These are phyloP conservation scores for Citrus cavaleriei DNA, from an alignment of 345 rosid species.

Conservation along the genomic window DNA sequence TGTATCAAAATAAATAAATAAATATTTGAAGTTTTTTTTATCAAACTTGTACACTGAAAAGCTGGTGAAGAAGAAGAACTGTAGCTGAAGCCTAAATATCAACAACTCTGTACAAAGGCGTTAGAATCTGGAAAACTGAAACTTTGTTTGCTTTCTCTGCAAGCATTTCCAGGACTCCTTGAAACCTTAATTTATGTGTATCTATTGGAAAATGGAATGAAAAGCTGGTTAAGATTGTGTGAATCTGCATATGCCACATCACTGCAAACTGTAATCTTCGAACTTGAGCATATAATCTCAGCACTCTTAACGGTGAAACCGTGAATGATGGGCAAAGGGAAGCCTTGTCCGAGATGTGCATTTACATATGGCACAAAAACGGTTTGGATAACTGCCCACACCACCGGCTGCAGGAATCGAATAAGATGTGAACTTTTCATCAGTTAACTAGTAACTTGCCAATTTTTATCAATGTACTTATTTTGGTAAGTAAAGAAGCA, in stretches of 20 bases:
- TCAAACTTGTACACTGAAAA: not conserved
- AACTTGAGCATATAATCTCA: conserved; percentile 47
- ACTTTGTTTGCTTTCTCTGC: not conserved
- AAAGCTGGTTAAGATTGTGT: conserved; percentile 9
- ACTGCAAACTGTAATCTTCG: conserved; percentile 63
- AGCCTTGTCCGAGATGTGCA: conserved; percentile 66
- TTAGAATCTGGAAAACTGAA: not conserved
- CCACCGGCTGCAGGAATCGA: conserved; percentile 63
- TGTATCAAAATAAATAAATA: no score
- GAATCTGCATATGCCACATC: conserved; percentile 52
- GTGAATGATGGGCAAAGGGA: conserved; percentile 83
- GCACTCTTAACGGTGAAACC: conserved; percentile 77
- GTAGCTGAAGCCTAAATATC: not conserved
- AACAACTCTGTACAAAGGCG: not conserved
- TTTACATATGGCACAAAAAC: conserved; percentile 79
- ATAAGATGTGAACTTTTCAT: not conserved
- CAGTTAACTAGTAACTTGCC: not conserved
- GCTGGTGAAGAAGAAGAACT: not conserved
- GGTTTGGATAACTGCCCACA: conserved; percentile 85
- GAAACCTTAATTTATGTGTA: not conserved
- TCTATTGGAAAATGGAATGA: not conserved
- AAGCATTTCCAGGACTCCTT: not conserved
- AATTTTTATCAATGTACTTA: not conserved
- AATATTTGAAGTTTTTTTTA: no score
- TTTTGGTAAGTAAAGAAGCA: not conserved